A percentile compares a stretch with the other conserved stretches of the same genome.
Conservation (phyloP, 1,139 yeast genomes). For the Fermentozyma sake region DNA sequence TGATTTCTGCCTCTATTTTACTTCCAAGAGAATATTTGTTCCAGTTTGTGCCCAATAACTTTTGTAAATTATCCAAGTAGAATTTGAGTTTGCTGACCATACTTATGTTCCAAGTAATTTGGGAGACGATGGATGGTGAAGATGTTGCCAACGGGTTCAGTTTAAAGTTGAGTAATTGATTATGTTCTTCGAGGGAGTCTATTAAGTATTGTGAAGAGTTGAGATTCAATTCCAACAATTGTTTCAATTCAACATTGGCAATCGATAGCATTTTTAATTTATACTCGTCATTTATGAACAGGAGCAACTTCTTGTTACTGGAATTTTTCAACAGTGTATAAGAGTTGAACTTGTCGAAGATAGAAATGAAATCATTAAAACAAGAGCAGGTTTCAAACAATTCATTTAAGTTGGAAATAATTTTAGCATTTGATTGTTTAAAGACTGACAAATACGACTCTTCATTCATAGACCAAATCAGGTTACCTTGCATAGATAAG, state of each 20-base stretch:
- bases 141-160: no score
- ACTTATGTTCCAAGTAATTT: conserved; percentile 19
- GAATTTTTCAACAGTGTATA: conserved; percentile 9
- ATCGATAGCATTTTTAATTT: conserved; percentile 28
- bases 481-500: conserved; percentile 27
- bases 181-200: conserved; percentile 1
- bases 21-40: conserved; percentile 67
- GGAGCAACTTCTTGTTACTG: conserved; percentile 17
- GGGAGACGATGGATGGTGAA: conserved; percentile 6
- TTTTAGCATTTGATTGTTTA: conserved; percentile 17
- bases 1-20: conserved; percentile 50
- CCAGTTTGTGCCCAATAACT: conserved; percentile 72
- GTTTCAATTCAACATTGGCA: conserved; percentile 27
- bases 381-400: conserved; percentile 23
- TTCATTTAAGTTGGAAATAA: conserved; percentile 21
- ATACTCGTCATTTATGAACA: conserved; percentile 32
- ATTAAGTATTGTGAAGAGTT: conserved; percentile 3
- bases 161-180: conserved; percentile 1
- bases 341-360: conserved; percentile 22
- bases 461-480: conserved; percentile 31
- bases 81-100: conserved; percentile 18
- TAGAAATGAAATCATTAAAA: conserved; percentile 27
- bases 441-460: conserved; percentile 22
- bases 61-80: conserved; percentile 16
- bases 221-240: conserved; percentile 8